Evolutionary conservation across 495 filamentous ascomycete species (phyloP).

Genomic region (Staphylotrichum longicolle): DNA sequence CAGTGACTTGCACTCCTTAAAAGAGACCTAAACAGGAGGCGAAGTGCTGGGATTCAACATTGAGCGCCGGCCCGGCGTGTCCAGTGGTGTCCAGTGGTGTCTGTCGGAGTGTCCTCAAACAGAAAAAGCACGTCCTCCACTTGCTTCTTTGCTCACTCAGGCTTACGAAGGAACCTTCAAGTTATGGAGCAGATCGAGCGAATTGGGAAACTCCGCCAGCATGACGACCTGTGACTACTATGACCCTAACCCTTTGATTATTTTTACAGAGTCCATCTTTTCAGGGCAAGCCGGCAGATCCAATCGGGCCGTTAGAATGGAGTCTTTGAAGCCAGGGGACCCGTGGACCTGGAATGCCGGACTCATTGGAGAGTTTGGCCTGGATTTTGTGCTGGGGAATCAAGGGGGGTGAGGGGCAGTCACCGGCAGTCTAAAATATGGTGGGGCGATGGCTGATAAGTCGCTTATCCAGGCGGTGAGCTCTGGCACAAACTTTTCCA

Average conservation of each 20-base stretch:
- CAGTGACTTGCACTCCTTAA: no score
- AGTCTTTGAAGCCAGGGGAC: no score
- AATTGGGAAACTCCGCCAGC: no score
- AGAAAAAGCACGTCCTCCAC: neutral
- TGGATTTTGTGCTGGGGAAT: neutral
- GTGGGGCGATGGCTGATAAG: conserved; percentile 23
- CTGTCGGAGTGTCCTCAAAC: conserved; percentile 16
- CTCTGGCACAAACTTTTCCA: conserved; percentile 34
- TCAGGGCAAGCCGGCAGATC: neutral
- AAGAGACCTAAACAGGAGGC: no score
- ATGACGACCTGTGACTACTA: no score
- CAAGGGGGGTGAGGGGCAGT: conserved; percentile 14
- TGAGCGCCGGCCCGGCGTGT: neutral
- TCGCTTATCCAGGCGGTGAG: conserved; percentile 41
- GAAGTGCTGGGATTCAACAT: neutral
- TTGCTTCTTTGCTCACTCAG: no score
- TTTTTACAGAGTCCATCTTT: no score
- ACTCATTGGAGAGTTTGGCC: no score
- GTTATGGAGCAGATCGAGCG: neutral
- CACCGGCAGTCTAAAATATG: conserved; percentile 6
- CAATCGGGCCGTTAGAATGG: conserved; percentile 9
- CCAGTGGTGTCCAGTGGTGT: no score
- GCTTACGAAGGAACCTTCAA: no score
- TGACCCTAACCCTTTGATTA: no score
- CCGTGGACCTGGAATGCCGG: no score